Conservation (phyloP, 345 rosid genomes). For the Corchorus olitorius region DNA sequence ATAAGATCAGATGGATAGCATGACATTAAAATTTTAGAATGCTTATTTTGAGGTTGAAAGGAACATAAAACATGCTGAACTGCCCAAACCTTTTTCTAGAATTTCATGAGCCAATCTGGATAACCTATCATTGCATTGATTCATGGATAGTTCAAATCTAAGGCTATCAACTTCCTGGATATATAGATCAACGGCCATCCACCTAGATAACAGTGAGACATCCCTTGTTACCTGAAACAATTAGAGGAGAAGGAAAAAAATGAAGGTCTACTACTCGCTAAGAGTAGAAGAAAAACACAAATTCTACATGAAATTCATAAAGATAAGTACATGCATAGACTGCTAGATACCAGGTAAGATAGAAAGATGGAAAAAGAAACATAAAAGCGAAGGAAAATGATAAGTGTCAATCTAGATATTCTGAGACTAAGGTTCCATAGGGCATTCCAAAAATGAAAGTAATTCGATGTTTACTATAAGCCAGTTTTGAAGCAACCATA, state of each 20-base stretch:
- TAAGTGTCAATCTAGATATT: conserved; percentile 1
- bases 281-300: conserved; percentile 13
- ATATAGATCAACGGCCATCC: conserved; percentile 97
- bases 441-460: conserved; percentile 9
- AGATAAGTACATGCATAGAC: neutral
- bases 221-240: conserved; percentile 85
- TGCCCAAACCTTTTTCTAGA: conserved; percentile 70
- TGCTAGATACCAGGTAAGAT: neutral
- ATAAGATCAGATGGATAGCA: conserved; percentile 13
- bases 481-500: conserved; percentile 2
- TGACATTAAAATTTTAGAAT: conserved; percentile 2
- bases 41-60: neutral
- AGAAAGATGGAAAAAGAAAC: neutral
- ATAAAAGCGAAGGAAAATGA: neutral
- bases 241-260: conserved; percentile 19
- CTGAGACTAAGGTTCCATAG: neutral
- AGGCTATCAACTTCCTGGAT: conserved; percentile 88
- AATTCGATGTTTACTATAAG: neutral
- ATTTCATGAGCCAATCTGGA: conserved; percentile 76
- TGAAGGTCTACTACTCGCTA: conserved; percentile 7
- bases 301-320: conserved; percentile 6
- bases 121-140: conserved; percentile 63
- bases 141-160: conserved; percentile 90
- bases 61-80: conserved; percentile 23
- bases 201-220: conserved; percentile 90